A percentile compares a stretch with the other conserved stretches of the same genome.
These are phyloP conservation scores for Gynostemma pentaphyllum DNA, from an alignment of 306 rosid species.

Conservation along the genomic window DNA sequence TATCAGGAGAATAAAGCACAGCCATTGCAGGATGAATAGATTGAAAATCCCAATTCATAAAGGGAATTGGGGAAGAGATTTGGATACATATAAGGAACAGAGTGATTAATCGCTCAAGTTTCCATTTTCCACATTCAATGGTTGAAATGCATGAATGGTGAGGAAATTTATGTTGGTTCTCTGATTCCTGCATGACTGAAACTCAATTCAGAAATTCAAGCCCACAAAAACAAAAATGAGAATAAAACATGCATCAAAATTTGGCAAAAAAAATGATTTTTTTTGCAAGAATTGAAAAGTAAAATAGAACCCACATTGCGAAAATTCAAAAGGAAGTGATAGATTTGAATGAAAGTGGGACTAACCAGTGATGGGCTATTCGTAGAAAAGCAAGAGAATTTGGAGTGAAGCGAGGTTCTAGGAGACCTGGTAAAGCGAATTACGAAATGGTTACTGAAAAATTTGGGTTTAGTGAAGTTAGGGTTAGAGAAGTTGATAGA, in stretches of 20 bases:
- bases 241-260: neutral
- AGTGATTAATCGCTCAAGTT: slow-evolving; percentile 44
- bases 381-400: neutral
- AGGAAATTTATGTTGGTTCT: slow-evolving; percentile 13
- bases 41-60: slow-evolving; percentile 29
- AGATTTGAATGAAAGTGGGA: neutral
- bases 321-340: neutral
- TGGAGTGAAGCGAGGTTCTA: neutral
- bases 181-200: slow-evolving; percentile 40
- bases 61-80: slow-evolving; percentile 41
- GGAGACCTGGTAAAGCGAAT: neutral
- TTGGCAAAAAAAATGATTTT: neutral
- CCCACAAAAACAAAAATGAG: neutral
- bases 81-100: slow-evolving; percentile 37
- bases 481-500: neutral
- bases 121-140: slow-evolving; percentile 23
- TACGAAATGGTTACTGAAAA: neutral
- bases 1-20: slow-evolving; percentile 79
- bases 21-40: slow-evolving; percentile 40
- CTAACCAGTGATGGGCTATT: neutral
- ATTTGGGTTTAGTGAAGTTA: neutral
- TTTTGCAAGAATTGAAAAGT: neutral
- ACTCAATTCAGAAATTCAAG: slow-evolving; percentile 23
- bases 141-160: slow-evolving; percentile 18
- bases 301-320: neutral